Percentiles rank a stretch among this genome's conserved stretches.
Conservation (phyloP, 1,284 basidiomycete species). For the Rhodotorula sp. region DNA sequence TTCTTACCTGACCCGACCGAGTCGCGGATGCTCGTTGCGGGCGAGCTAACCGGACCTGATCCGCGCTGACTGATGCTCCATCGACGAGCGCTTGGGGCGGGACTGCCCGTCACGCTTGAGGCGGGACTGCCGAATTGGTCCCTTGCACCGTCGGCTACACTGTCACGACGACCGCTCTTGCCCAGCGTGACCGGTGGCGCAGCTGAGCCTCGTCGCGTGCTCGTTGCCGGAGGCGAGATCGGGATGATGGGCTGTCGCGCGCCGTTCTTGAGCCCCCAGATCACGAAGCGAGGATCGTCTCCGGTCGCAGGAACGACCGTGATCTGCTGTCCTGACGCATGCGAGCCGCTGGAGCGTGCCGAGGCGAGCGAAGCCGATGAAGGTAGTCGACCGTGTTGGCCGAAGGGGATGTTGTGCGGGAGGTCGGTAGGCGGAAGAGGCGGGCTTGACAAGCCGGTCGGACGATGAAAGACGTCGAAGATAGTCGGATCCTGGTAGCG, state of each 20-base stretch:
- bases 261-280: conserved; percentile 61
- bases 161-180: background rate
- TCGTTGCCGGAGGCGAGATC: background rate
- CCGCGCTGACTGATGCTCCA: conserved; percentile 18
- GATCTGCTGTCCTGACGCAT: conserved; percentile 27
- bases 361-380: conserved; percentile 32
- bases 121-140: conserved; percentile 47
- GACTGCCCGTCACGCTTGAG: conserved; percentile 24
- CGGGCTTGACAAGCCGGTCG: background rate
- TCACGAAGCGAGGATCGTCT: conserved; percentile 80
- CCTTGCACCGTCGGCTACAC: background rate
- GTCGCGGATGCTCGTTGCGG: conserved; percentile 30
- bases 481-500: conserved; percentile 26
- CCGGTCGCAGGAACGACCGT: conserved; percentile 56
- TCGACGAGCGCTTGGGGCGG: conserved; percentile 12
- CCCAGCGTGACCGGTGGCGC: background rate
- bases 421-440: background rate
- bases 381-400: conserved; percentile 26
- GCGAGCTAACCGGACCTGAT: conserved; percentile 6
- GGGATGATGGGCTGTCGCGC: background rate
- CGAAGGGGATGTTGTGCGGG: background rate
- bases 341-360: conserved; percentile 17
- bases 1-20: conserved; percentile 15
- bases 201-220: background rate
- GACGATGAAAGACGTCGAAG: conserved; percentile 29